These are phyloP conservation scores for Aspergillus uvarum DNA, from an alignment of 2,329 filamentous ascomycete species.

Conservation along the genomic window DNA sequence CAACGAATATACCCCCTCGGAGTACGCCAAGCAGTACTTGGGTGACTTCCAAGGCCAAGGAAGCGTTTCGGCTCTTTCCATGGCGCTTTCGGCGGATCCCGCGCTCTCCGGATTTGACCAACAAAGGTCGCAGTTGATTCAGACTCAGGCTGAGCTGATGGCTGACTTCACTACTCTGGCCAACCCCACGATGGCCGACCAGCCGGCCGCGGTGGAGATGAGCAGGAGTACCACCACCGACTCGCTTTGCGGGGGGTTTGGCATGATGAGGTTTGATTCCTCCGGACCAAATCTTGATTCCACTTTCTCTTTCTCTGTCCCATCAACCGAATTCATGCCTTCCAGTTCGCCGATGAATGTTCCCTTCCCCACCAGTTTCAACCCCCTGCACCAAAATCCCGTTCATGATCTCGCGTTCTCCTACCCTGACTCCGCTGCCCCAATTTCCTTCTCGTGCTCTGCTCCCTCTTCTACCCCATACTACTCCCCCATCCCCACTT, in stretches of 20 bases:
- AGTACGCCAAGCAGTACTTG: slow-evolving; percentile 41
- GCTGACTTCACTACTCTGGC: slow-evolving; percentile 7
- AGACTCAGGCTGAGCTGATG: slow-evolving; percentile 19
- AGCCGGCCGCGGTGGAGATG: slow-evolving; percentile 42
- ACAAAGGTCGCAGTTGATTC: slow-evolving; percentile 15
- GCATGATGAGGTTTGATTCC: slow-evolving; percentile 48
- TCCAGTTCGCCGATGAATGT: slow-evolving; percentile 32
- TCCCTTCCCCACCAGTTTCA: slow-evolving; percentile 27
- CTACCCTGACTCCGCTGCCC: slow-evolving; percentile 31
- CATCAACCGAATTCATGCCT: slow-evolving; percentile 28
- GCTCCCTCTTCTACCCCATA: slow-evolving; percentile 36
- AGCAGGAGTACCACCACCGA: slow-evolving; percentile 48
- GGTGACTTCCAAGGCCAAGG: slow-evolving; percentile 30
- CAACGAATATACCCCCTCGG: slow-evolving; percentile 44
- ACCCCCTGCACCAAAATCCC: slow-evolving; percentile 18
- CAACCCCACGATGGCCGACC: slow-evolving; percentile 23
- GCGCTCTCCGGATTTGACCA: slow-evolving; percentile 26
- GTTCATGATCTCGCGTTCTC: slow-evolving; percentile 29
- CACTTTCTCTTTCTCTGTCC: slow-evolving; percentile 28
- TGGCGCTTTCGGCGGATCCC: slow-evolving; percentile 26
- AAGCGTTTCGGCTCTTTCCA: slow-evolving; percentile 24
- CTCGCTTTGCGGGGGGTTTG: slow-evolving; percentile 44
- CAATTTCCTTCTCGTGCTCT: slow-evolving; percentile 37
- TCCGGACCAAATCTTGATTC: slow-evolving; percentile 38
- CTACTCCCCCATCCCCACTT: slow-evolving; percentile 27